Conservation (phyloP, 805 yeast species). For the Candida adriatica region DNA sequence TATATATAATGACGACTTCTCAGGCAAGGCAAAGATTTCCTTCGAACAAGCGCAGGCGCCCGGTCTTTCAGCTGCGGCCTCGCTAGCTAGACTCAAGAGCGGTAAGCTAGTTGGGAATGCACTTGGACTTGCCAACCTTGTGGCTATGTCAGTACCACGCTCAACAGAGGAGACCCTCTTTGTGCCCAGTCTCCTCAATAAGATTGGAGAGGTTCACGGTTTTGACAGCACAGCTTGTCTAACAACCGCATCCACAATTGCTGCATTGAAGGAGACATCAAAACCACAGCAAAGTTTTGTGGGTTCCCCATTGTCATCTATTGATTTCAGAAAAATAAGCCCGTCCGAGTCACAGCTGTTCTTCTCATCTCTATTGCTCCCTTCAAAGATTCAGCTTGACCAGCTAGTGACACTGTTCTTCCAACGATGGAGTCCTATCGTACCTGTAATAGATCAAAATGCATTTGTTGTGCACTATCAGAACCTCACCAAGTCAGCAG, state of each 20-base stretch:
- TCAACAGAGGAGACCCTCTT: slow-evolving; percentile 74
- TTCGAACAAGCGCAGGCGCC: slow-evolving; percentile 69
- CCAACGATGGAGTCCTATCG: slow-evolving; percentile 66
- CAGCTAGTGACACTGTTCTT: slow-evolving; percentile 61
- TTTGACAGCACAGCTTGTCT: slow-evolving; percentile 66
- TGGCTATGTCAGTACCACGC: slow-evolving; percentile 69
- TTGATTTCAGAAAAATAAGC: slow-evolving; percentile 33
- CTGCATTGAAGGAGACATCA: slow-evolving; percentile 52
- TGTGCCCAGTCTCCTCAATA: slow-evolving; percentile 64
- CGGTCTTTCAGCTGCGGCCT: slow-evolving; percentile 63
- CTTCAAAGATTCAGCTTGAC: slow-evolving; percentile 57
- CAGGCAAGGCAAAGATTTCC: slow-evolving; percentile 29
- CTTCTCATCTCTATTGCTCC: slow-evolving; percentile 36
- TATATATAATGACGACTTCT: slow-evolving; percentile 10
- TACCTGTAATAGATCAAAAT: slow-evolving; percentile 65
- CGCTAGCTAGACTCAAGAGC: slow-evolving; percentile 50
- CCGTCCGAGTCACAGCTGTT: slow-evolving; percentile 38
- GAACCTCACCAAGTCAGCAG: slow-evolving; percentile 39
- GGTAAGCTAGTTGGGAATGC: slow-evolving; percentile 17
- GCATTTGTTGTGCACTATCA: slow-evolving; percentile 59
- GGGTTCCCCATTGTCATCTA: slow-evolving; percentile 22
- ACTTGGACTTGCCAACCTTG: slow-evolving; percentile 40
- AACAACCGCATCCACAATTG: slow-evolving; percentile 63
- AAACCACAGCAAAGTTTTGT: slow-evolving; percentile 14
- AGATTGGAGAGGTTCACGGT: slow-evolving; percentile 64